Conservation (phyloP, 164 flowering plant genomes). For the Liriodendron chinense region DNA sequence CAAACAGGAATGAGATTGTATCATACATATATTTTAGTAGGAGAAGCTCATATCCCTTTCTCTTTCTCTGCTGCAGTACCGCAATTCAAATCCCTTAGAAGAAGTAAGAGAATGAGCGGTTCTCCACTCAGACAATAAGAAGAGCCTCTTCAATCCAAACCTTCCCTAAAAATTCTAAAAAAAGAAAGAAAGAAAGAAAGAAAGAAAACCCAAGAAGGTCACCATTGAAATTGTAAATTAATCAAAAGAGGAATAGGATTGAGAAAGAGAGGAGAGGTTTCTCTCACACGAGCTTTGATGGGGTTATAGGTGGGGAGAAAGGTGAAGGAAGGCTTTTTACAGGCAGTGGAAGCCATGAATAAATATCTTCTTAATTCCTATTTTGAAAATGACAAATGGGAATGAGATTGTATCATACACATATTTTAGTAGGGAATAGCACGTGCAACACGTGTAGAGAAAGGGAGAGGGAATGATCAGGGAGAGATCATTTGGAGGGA, state of each 20-base stretch:
- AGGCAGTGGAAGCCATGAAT: not conserved
- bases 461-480: too few relatives aligned
- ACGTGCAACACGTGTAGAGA: too few relatives aligned
- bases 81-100: constrained; percentile 1
- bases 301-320: not conserved
- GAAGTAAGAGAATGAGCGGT: not conserved
- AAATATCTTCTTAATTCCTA: too few relatives aligned
- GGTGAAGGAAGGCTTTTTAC: not conserved
- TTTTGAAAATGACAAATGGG: too few relatives aligned
- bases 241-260: not conserved
- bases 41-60: constrained; percentile 5
- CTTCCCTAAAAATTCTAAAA: not conserved
- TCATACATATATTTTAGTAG: too few relatives aligned
- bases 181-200: too few relatives aligned
- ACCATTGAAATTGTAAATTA: too few relatives aligned
- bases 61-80: not conserved
- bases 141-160: not conserved
- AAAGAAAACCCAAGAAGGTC: too few relatives aligned
- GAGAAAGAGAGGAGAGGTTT: not conserved
- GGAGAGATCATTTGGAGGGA: too few relatives aligned
- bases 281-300: not conserved
- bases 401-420: too few relatives aligned
- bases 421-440: too few relatives aligned
- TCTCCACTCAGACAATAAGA: not conserved
- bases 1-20: too few relatives aligned